Percentiles rank a stretch among this genome's conserved stretches.
phyloP scores from a whole-genome alignment of 2,329 filamentous ascomycete species.

The Macrophomina tecta region DNA sequence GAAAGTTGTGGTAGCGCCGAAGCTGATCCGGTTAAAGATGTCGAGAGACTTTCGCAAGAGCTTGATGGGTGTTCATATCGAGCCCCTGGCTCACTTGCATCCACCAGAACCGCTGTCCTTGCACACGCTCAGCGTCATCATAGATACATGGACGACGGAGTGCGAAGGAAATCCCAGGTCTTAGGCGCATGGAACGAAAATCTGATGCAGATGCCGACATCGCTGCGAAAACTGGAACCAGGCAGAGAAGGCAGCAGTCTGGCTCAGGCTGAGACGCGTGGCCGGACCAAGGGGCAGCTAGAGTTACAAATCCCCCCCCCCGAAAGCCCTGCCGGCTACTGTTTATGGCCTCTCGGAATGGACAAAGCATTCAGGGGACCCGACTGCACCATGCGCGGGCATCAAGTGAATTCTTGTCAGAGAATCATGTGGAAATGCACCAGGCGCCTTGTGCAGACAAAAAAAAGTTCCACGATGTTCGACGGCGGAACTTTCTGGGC shows the following conservation, averaged over 20 bases:
- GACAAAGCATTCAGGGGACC: neutral
- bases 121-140: neutral
- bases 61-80: conserved; percentile 14
- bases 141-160: neutral
- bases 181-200: neutral
- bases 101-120: neutral
- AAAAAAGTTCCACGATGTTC: conserved; percentile 17
- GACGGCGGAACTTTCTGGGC: conserved; percentile 7
- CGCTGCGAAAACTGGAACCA: conserved; percentile 16
- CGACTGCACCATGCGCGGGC: neutral
- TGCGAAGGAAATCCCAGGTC: neutral
- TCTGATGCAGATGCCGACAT: conserved; percentile 2
- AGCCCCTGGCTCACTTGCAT: neutral
- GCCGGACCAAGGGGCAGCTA: conserved; percentile 11
- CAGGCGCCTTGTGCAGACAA: neutral
- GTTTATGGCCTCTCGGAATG: neutral
- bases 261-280: conserved; percentile 18
- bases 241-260: conserved; percentile 2
- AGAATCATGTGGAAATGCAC: neutral
- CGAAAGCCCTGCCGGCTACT: conserved; percentile 14
- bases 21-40: conserved; percentile 12
- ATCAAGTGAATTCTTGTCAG: neutral
- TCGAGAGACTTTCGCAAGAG: conserved; percentile 22
- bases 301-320: conserved; percentile 3
- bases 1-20: neutral